phyloP scores from a whole-genome alignment of 495 filamentous ascomycete species.

The Tuber umbilicatum region DNA sequence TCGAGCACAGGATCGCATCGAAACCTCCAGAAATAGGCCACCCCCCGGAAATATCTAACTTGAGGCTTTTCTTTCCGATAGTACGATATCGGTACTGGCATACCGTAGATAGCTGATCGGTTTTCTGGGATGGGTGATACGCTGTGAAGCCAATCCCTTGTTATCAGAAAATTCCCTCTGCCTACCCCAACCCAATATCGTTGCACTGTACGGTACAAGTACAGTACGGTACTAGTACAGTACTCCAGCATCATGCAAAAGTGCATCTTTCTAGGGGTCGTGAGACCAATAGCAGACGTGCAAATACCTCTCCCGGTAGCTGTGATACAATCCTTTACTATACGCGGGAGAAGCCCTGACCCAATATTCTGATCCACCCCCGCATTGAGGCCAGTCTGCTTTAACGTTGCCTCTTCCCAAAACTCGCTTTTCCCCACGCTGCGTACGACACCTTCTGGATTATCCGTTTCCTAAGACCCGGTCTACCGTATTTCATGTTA shows the following conservation, averaged over 20 bases:
- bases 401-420: background rate
- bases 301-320: background rate
- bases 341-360: background rate
- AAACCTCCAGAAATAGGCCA: background rate
- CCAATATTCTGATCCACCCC: background rate
- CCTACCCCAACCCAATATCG: background rate
- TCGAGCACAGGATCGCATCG: background rate
- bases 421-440: background rate
- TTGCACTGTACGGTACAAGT: no score
- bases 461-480: background rate
- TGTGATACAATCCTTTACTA: background rate
- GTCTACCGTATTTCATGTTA: background rate
- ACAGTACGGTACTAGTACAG: no score
- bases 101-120: background rate
- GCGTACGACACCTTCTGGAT: background rate
- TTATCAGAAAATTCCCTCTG: background rate
- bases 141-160: background rate
- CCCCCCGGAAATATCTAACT: background rate
- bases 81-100: background rate
- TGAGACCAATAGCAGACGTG: background rate
- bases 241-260: no score
- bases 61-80: background rate
- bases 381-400: background rate
- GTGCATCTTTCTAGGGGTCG: background rate
- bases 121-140: background rate